Base-by-base conservation (phyloP, 345 rosid genomes). In the Gossypioides kirkii region DNA sequence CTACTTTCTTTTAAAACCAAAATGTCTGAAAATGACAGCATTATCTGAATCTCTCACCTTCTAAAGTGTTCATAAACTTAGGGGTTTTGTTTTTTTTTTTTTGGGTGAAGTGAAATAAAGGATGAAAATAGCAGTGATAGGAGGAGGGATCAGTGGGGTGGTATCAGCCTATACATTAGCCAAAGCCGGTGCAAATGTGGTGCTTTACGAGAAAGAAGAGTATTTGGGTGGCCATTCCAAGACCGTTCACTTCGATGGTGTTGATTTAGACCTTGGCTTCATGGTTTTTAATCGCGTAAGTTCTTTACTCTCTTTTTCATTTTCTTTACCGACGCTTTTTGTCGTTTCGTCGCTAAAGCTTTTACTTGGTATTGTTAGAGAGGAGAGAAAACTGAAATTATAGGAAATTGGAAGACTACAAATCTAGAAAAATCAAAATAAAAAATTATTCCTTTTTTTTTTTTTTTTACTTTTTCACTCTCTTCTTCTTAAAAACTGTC, bases 261-360 rank as follows among this genome's bases (percentile, higher is more conserved):
- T 84, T 67, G 90, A 87, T 76, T 76, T 90, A 60, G 96, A 90
- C 74, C 83, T 90, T 2, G 91, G 96, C 8, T 90, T 90, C 87
- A 87, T 87, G 80, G 93, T 86, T 69, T 88, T 87, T 62, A 88
- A 86, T 76, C 82, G 83, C 0, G 96, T 90, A 87, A 80, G 89
- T 69, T 62, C 1, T 20, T 54, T 6, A 13, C 55, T 45, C n/a
- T 65, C 47, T 60, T 18, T 9, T 2, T 3, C 32, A 3, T 3
- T 10, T 20, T 10, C 11, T 32, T 5, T 32, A 3, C 61, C 59
- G 59, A 10, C 59, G 10, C 26, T 20, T 54, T 20, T 7, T 17
- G 13, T 53, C 38, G 36, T n/a, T 55, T 9, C 60, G 60, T 22
- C 23, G 20, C 59, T 54, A 2, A 54, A 20, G 38, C 38, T 32